Base-by-base conservation (phyloP, 2,329 filamentous ascomycete genomes). In the Diaporthe longicolla region DNA sequence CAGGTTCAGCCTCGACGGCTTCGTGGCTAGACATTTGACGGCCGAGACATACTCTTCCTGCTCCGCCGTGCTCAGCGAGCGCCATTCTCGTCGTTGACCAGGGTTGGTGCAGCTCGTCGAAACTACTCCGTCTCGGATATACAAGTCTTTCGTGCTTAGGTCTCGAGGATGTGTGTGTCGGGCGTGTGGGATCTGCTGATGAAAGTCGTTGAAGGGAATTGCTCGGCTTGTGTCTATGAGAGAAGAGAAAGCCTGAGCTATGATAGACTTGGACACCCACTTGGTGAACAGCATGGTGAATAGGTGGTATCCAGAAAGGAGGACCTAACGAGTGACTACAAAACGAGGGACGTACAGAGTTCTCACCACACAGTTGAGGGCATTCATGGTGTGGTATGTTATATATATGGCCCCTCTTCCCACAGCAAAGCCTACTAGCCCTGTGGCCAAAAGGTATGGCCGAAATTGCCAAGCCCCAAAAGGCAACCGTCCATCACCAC, bases 1-100 rank as follows among this genome's bases (percentile, higher is more conserved):
- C 17, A 68, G 5, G 63, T 54, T 68, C 48, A 68, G 80, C 79
- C 10, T 75, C 32, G 54, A 80, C 74, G 63, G 63, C 29, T 68
- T 68, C 5, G 63, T 68, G 45, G 63, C 48, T 17, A 68, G 63
- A 35, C 63, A 68, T 24, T 40, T 52, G 1, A 68, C 63, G n/a
- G 63, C 63, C 9, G 63, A 68, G 32, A 68, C 26, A 15, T 68
- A 68, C 5, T 68, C 63, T n/a, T 54, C 48, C 19, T 68, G 63
- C 48, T 68, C 45, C n/a, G 48, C 32, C n/a, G 63, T 54, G 32
- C n/a, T 68, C 48, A 68, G 26, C n/a, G 63, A 68, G 32, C 63
- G 63, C 63, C 63, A 68, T 54, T 68, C 63, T 54, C 63, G n/a
- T 52, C 63, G 63, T 17, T 29, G 29, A 9, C 40, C 48, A 10